A percentile compares a stretch with the other conserved stretches of the same genome.
phyloP scores from a whole-genome alignment of 2,329 filamentous ascomycete species.

The Claviceps quebecensis region DNA sequence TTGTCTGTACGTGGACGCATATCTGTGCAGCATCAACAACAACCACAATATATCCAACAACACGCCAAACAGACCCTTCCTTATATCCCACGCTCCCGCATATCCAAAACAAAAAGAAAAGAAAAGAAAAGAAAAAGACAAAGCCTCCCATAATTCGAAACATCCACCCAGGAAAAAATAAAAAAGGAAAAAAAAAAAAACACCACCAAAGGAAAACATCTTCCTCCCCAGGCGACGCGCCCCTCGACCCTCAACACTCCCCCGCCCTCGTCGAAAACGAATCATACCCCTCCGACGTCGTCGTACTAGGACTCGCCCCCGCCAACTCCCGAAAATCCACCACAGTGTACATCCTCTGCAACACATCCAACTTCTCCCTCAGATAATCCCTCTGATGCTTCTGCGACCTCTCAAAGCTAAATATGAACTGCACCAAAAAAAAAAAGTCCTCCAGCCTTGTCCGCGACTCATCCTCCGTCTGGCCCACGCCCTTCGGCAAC shows the following conservation, averaged over 20 bases:
- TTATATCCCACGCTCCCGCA: too few relatives aligned
- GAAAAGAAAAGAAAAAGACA: too few relatives aligned
- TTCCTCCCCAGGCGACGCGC: too few relatives aligned
- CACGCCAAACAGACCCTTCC: too few relatives aligned
- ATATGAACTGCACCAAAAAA: slow-evolving; percentile 35
- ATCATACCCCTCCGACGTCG: slow-evolving; percentile 1
- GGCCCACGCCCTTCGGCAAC: slow-evolving; percentile 27
- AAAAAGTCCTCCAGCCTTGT: slow-evolving; percentile 38
- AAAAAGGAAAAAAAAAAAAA: too few relatives aligned
- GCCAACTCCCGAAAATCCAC: slow-evolving; percentile 15
- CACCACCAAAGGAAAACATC: too few relatives aligned
- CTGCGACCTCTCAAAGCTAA: slow-evolving; percentile 33
- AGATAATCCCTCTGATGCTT: slow-evolving; percentile 28
- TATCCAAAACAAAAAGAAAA: too few relatives aligned
- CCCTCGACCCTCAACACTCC: neutral
- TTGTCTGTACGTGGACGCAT: too few relatives aligned
- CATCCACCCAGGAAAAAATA: too few relatives aligned
- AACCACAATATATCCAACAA: too few relatives aligned
- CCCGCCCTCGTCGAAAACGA: slow-evolving; percentile 1
- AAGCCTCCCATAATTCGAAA: too few relatives aligned
- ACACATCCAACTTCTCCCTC: slow-evolving; percentile 23
- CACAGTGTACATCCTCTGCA: slow-evolving; percentile 18
- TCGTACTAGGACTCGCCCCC: slow-evolving; percentile 14
- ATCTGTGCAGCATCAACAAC: too few relatives aligned
- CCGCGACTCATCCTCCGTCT: slow-evolving; percentile 27